These are phyloP conservation scores for Metarhizium anisopliae DNA, from an alignment of 2,329 filamentous ascomycete genomes.

Conservation along the genomic window DNA sequence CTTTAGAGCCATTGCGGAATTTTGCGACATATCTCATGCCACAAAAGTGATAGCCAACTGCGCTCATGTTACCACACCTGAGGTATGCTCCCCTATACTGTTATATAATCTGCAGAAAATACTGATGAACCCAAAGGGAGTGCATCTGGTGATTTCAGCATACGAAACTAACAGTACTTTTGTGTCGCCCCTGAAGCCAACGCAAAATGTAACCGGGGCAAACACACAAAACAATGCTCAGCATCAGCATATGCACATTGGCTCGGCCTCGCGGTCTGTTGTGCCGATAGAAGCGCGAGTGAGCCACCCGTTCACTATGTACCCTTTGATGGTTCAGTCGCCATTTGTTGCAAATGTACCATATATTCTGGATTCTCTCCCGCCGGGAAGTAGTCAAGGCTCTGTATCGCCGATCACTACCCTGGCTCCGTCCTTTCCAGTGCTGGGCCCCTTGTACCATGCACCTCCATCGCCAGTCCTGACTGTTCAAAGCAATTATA, in stretches of 20 bases:
- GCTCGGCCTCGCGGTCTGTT: constrained; percentile 4
- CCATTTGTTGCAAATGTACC: constrained; percentile 18
- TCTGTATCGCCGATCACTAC: constrained; percentile 17
- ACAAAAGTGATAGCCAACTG: constrained; percentile 29
- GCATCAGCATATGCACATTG: constrained; percentile 5
- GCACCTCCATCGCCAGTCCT: constrained; percentile 24
- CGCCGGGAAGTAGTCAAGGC: constrained; percentile 8
- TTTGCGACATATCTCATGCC: constrained; percentile 38
- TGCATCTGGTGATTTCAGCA: constrained; percentile 15
- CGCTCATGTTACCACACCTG: constrained; percentile 11
- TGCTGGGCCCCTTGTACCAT: constrained; percentile 21
- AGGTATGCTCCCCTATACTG: constrained; percentile 13
- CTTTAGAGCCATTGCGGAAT: constrained; percentile 43
- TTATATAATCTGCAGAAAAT: neutral
- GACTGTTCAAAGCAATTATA: constrained; percentile 27
- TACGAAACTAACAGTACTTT: constrained; percentile 5
- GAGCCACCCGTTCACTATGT: constrained; percentile 19
- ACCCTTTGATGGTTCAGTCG: constrained; percentile 24
- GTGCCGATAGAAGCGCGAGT: constrained; percentile 11
- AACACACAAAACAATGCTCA: neutral
- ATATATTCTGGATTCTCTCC: constrained; percentile 19
- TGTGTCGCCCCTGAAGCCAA: constrained; percentile 7
- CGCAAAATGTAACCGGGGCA: constrained; percentile 4
- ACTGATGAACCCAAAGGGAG: constrained; percentile 9
- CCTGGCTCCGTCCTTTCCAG: constrained; percentile 21